Conservation (phyloP, 2,329 filamentous ascomycete genomes). For the Arthrinium puccinioides region DNA sequence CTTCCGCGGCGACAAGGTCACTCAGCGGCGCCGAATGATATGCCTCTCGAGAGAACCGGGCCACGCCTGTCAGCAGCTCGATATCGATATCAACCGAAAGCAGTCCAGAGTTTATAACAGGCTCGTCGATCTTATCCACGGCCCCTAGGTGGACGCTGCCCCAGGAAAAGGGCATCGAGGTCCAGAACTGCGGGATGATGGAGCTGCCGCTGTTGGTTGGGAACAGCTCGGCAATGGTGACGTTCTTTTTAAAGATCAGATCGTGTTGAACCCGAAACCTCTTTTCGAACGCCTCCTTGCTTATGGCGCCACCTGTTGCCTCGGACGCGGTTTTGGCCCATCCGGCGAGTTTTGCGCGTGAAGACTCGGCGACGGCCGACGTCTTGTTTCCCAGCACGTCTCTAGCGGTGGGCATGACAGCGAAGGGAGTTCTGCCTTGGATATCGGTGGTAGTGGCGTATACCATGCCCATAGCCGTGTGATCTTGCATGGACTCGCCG, state of each 20-base stretch:
- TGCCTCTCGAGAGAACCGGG: no score
- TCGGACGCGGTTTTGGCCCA: constrained; percentile 18
- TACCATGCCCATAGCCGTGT: constrained; percentile 27
- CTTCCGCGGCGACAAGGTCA: no score
- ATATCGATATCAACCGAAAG: no score
- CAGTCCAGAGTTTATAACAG: no score
- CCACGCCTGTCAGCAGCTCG: no score
- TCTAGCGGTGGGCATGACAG: constrained; percentile 24
- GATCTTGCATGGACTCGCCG: constrained; percentile 45
- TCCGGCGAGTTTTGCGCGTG: constrained; percentile 22
- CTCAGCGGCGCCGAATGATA: no score
- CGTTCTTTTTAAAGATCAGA: constrained; percentile 35
- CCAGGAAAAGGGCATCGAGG: constrained; percentile 29
- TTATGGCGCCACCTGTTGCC: constrained; percentile 19
- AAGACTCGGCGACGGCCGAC: no score
- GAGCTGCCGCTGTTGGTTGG: constrained; percentile 22
- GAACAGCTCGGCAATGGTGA: constrained; percentile 40
- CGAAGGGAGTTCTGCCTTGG: constrained; percentile 18
- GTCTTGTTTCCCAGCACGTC: constrained; percentile 33
- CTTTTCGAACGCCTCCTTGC: constrained; percentile 25
- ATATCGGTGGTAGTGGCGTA: constrained; percentile 14
- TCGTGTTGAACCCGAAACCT: constrained; percentile 38
- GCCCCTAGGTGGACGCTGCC: constrained; percentile 33
- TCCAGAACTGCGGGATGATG: constrained; percentile 29
- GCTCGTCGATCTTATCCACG: no score